Conservation (phyloP, 139 green algal species). For the Micractinium conductrix region DNA sequence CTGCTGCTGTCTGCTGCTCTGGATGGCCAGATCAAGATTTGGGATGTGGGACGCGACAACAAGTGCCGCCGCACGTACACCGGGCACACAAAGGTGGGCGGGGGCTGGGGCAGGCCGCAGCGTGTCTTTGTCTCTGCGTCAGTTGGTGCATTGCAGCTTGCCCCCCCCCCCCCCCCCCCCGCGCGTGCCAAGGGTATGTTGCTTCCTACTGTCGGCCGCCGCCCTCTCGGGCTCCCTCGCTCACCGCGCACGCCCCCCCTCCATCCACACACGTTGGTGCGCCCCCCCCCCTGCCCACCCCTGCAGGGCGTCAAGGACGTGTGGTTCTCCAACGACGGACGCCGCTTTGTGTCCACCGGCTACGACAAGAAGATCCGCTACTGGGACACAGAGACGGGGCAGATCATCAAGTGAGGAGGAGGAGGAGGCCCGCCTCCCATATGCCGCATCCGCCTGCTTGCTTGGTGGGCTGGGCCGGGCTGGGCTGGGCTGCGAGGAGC, state of each 20-base stretch:
- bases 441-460: too few relatives aligned
- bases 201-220: background rate
- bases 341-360: constrained; percentile 83
- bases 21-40: constrained; percentile 98
- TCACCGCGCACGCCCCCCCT: too few relatives aligned
- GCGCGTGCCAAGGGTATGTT: background rate
- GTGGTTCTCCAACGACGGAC: constrained; percentile 91
- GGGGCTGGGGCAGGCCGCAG: background rate
- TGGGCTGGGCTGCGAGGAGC: background rate
- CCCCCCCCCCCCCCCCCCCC: too few relatives aligned
- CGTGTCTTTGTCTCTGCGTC: background rate
- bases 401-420: constrained; percentile 50
- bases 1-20: constrained; percentile 94
- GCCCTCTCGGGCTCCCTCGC: too few relatives aligned
- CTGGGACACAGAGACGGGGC: constrained; percentile 98
- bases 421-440: too few relatives aligned
- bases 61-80: constrained; percentile 98
- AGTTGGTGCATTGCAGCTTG: too few relatives aligned
- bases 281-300: too few relatives aligned
- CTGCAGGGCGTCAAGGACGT: constrained; percentile 91
- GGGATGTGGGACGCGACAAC: constrained; percentile 85
- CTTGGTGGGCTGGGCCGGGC: background rate
- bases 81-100: constrained; percentile 84
- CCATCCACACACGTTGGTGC: too few relatives aligned
- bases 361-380: constrained; percentile 95